Evolutionary conservation across 768 basidiomycete genomes (phyloP), one percentile per base, ranked within the genome.

Genomic region (Calvatia gigantea): DNA sequence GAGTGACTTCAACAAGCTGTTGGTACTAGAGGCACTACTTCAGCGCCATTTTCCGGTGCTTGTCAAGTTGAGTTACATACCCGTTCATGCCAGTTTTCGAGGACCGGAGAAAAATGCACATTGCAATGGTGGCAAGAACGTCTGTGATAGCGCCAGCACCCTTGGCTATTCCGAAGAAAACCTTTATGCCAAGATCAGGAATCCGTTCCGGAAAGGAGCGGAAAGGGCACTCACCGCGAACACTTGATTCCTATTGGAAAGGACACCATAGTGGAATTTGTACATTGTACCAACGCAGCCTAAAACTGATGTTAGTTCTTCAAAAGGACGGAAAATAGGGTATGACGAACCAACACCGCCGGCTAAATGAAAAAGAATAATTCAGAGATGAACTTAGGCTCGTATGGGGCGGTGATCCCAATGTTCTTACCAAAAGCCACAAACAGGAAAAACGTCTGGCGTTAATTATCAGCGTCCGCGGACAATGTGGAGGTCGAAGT

Each of bases 121-220:
- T 74, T 0, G 75, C 74, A 21, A 72, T 63, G 6, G 76, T 79
- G 0, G 78, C 77, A 9, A 77, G 35, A 17, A 79, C 65, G 55
- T 79, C 78, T 2, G 76, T 73, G 0, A 72, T 45, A 12, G 76
- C 72, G 29, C 71, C 73, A 54, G 76, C 76, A 9, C 74, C 77
- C 61, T 78, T 78, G 1, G 74, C 72, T 2, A 79, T 38, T 3
- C 75, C 75, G 48, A 76, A 75, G 60, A 75, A 73, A 6, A 76
- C 63, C 76, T 78, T 48, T 29, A 12, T n/a, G n/a, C 23, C 31
- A 7, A 12, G 46, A 14, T 58, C 23, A 17, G 21, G 12, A 33
- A 29, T 31, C 21, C 25, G 31, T 2, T 46, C 44, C 27, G 17
- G 3, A 21, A 21, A 25, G 33, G 32, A 19, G 23, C n/a, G 29